Evolutionary conservation across 2,329 filamentous ascomycete genomes (phyloP), one percentile per base, ranked within the genome.

Genomic region (Cercospora berteroae): DNA sequence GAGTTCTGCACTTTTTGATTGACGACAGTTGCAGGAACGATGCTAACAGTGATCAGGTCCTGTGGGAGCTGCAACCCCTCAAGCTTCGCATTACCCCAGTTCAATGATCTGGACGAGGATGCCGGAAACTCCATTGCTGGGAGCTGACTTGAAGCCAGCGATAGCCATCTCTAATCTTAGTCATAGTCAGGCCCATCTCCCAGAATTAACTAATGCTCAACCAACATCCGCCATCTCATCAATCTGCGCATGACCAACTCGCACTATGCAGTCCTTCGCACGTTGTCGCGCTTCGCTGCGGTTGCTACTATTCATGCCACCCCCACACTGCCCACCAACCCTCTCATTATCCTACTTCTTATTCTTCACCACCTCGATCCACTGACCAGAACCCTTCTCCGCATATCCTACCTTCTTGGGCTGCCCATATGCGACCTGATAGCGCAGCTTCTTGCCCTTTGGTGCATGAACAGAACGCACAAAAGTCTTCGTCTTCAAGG

Each of bases 21-120:
- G n/a, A n/a, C n/a, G n/a, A n/a, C n/a, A n/a, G n/a, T n/a, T n/a
- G n/a, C n/a, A n/a, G n/a, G n/a, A n/a, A n/a, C n/a, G n/a, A n/a
- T n/a, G n/a, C 58, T 50, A 8, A 61, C 3, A 4, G n/a, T 10
- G 5, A 18, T 13, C 52, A 72, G 70, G 64, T 72, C 20, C 31
- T 72, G 18, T 72, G 70, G 70, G 56, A 71, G 25, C 42, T 72
- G 42, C 58, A 67, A 50, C 70, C 70, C 7, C 62, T 72, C 18
- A 67, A 69, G 27, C 64, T 72, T n/a, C 55, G 58, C n/a, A 55
- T 72, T 12, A 69, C 63, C 2, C 66, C 69, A 2, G 64, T 70
- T 3, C 62, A 48, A 18, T 67, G 66, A 64, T 27, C 16, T 27
- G 12, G 13, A 29, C 13, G 13, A 9, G 3, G 3, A 27, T 7